Base-by-base conservation (phyloP, 768 basidiomycete species). In the Infundibulicybe gibba region DNA sequence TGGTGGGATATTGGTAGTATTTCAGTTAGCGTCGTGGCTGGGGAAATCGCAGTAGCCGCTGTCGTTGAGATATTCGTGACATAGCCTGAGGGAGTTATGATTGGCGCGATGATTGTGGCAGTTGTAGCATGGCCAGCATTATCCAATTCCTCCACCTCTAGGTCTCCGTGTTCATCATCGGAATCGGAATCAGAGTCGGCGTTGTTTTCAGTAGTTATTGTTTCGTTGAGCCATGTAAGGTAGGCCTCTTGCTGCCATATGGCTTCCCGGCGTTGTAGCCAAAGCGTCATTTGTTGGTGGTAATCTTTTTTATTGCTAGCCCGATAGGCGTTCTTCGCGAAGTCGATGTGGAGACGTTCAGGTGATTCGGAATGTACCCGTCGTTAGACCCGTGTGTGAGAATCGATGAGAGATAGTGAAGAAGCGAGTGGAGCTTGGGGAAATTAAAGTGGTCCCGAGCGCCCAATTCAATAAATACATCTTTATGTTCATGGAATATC, bases 291-390 rank as follows among this genome's bases (percentile, higher is more conserved):
- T 45, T 75, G 73, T 8, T 42, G 30, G 10, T 54, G 40, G 37
- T 62, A 64, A 11, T 64, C 56, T 8, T 58, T 48, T 31, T 59
- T 54, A 43, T 68, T 71, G 14, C 49, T 56, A 1, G 61, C 63
- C 11, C 45, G 38, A 41, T 65, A 68, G 0, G 56, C 64, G 2
- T 52, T 32, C 49, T 77, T 76, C 1, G 70, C 67, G 38, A 59
- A 65, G 52, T 75, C 63, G 40, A 75, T 75, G 44, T 76, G 76
- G 1, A 76, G 59, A 0, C 63, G 59, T 52, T 75, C 70, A 0
- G 64, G 49, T 0, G 38, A 16, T 49, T 75, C 70, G 0, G 64
- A 68, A 46, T 68, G 53, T 58, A 68, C 12, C 61, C 60, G 48
- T 68, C 64, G 0, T 57, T 50, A 5, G 58, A 61, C 6, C 65